phyloP scores from a whole-genome alignment of 2,329 filamentous ascomycete species.

The Aspergillus phoenicis region DNA sequence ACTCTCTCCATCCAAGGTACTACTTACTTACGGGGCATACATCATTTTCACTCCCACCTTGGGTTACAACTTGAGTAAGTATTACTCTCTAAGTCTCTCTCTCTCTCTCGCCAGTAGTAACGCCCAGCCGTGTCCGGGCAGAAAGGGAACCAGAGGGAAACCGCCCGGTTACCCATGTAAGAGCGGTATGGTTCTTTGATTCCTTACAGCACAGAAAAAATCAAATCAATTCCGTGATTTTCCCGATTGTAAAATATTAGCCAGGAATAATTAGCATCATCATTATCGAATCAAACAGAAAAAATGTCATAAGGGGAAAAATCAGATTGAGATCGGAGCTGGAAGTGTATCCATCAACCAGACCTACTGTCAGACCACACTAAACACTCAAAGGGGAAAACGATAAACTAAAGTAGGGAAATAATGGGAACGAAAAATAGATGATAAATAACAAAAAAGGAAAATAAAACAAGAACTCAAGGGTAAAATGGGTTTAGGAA shows the following conservation, averaged over 20 bases:
- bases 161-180: slow-evolving; percentile 10
- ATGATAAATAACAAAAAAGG: slow-evolving; percentile 6
- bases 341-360: slow-evolving; percentile 16
- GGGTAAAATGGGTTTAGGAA: slow-evolving; percentile 8
- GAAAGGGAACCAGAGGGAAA: slow-evolving; percentile 11
- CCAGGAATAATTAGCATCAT: slow-evolving; percentile 1
- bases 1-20: slow-evolving; percentile 16
- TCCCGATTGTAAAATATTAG: background rate
- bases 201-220: slow-evolving; percentile 14
- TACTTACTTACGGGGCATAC: background rate
- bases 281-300: slow-evolving; percentile 14
- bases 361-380: slow-evolving; percentile 14
- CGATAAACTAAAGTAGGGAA: background rate
- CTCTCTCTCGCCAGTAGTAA: background rate
- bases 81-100: background rate
- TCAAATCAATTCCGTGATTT: slow-evolving; percentile 6
- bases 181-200: slow-evolving; percentile 12
- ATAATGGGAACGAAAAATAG: slow-evolving; percentile 12
- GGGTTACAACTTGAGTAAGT: background rate
- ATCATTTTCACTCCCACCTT: background rate
- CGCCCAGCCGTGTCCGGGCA: slow-evolving; percentile 3
- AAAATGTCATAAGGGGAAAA: slow-evolving; percentile 11
- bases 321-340: slow-evolving; percentile 19
- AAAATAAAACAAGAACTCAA: slow-evolving; percentile 1
- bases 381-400: slow-evolving; percentile 7